These are phyloP conservation scores for Taphrina pruni DNA, from an alignment of 1,139 yeast genomes.

Conservation along the genomic window DNA sequence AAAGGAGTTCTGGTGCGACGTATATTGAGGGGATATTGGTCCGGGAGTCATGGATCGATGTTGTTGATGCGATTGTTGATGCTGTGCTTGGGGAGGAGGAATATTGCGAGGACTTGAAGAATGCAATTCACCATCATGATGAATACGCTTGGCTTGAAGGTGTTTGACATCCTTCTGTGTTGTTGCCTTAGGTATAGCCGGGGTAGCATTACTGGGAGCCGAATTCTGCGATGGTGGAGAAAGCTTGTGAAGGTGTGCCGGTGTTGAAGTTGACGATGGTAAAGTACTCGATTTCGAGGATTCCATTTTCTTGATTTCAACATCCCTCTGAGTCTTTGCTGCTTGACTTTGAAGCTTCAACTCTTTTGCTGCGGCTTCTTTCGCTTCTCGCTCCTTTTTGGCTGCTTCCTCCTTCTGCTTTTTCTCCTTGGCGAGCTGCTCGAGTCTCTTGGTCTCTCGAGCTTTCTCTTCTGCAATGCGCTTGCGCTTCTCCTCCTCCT, in stretches of 20 bases:
- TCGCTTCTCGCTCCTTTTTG: conserved; percentile 52
- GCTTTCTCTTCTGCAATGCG: conserved; percentile 58
- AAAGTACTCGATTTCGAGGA: conserved; percentile 29
- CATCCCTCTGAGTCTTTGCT: conserved; percentile 49
- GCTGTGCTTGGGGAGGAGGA: conserved; percentile 20
- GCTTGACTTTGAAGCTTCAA: conserved; percentile 52
- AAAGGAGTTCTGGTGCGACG: conserved; percentile 28
- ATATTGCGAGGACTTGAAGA: conserved; percentile 24
- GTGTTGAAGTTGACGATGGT: conserved; percentile 21
- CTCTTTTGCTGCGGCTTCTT: conserved; percentile 53
- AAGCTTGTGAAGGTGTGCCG: not conserved
- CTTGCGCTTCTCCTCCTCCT: conserved; percentile 56
- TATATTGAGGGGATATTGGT: conserved; percentile 27
- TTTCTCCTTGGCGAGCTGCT: conserved; percentile 53
- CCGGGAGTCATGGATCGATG: conserved; percentile 23
- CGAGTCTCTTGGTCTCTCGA: conserved; percentile 55
- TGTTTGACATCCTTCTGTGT: conserved; percentile 13
- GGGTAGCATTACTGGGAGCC: conserved; percentile 18
- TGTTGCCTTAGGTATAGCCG: conserved; percentile 23
- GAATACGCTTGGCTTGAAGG: conserved; percentile 1
- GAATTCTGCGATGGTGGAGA: not conserved
- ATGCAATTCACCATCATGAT: not conserved
- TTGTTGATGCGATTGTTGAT: conserved; percentile 14
- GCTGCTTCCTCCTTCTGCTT: conserved; percentile 54
- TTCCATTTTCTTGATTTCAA: conserved; percentile 50